Evolutionary conservation across 768 basidiomycete species (phyloP).

Genomic region (Symmetrospora coprosmae): DNA sequence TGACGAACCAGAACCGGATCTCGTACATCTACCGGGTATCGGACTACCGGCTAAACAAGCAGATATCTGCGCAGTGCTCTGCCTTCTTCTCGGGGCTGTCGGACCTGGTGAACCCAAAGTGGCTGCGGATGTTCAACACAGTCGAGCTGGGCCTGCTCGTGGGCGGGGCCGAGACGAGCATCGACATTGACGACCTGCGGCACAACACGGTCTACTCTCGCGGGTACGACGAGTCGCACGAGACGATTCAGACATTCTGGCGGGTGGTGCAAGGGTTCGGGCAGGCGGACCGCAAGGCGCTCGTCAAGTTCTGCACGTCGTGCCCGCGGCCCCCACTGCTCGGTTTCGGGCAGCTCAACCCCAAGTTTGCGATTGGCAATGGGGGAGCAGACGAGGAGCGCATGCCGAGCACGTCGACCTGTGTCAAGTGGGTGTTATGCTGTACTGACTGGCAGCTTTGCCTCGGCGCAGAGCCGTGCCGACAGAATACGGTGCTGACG

Average conservation of each 20-base stretch:
- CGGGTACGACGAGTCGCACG: constrained; percentile 53
- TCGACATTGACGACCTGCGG: constrained; percentile 55
- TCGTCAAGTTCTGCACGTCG: constrained; percentile 78
- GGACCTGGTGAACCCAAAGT: constrained; percentile 80
- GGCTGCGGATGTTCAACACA: constrained; percentile 95
- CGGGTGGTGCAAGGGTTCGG: constrained; percentile 64
- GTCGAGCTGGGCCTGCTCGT: constrained; percentile 72
- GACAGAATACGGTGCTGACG: not conserved
- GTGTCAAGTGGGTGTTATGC: constrained; percentile 9
- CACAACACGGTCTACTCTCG: constrained; percentile 70
- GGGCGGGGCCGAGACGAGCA: constrained; percentile 37
- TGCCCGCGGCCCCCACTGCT: constrained; percentile 77
- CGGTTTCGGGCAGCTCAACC: constrained; percentile 72
- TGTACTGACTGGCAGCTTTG: not conserved
- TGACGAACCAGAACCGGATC: constrained; percentile 76
- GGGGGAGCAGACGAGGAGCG: constrained; percentile 51
- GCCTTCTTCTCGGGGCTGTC: constrained; percentile 76
- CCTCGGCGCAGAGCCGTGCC: not conserved
- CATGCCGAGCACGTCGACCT: constrained; percentile 28
- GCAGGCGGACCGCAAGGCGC: constrained; percentile 59
- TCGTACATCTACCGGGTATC: constrained; percentile 80
- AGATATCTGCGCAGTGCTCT: constrained; percentile 50
- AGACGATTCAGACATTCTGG: constrained; percentile 71
- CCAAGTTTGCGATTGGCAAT: constrained; percentile 76
- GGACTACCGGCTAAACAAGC: constrained; percentile 71